phyloP scores from a whole-genome alignment of 73 alveolate genomes.

The Paramecium octaurelia region DNA sequence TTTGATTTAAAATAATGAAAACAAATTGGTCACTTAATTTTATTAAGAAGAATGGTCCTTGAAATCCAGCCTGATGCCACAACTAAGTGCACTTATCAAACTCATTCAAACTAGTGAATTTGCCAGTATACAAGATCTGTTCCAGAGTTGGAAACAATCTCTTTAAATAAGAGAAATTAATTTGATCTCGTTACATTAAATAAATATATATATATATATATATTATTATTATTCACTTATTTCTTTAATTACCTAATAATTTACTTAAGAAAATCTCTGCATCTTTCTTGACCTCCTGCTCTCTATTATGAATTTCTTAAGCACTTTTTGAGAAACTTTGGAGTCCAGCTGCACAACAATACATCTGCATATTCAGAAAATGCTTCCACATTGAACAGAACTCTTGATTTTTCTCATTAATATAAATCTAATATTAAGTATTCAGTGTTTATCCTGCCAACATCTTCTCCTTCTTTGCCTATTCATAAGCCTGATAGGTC shows the following conservation, averaged over 20 bases:
- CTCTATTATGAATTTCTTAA: neutral
- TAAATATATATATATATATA: neutral
- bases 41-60: neutral
- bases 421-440: neutral
- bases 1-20: neutral
- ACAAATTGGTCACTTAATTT: neutral
- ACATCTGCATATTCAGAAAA: neutral
- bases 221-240: neutral
- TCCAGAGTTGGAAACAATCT: conserved; percentile 19
- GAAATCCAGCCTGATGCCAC: conserved; percentile 40
- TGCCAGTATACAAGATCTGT: neutral
- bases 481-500: neutral
- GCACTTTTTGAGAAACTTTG: neutral
- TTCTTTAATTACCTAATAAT: neutral
- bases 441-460: neutral
- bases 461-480: neutral
- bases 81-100: conserved; percentile 16
- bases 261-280: neutral
- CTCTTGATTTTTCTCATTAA: neutral
- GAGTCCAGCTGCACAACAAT: neutral
- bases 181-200: neutral
- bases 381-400: neutral
- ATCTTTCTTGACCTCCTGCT: neutral
- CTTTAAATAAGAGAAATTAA: conserved; percentile 6
- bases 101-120: neutral